Evolutionary conservation across 768 basidiomycete genomes (phyloP).

Genomic region (Termitomyces sp.): DNA sequence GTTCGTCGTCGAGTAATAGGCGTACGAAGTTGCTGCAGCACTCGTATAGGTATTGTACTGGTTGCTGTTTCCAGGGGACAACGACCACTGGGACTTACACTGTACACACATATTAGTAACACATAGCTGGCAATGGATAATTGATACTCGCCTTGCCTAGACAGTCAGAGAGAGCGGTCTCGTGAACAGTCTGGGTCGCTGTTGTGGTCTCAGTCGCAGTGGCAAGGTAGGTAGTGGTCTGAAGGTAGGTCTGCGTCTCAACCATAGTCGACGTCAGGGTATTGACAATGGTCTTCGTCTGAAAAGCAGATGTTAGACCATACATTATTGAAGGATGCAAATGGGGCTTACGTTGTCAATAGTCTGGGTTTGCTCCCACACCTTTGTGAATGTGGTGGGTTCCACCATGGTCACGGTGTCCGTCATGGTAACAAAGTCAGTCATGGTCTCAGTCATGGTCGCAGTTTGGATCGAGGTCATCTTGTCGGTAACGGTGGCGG

Average conservation of each 20-base stretch:
- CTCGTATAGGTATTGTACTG: slow-evolving; percentile 42
- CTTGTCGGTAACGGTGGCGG: slow-evolving; percentile 46
- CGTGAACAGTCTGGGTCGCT: slow-evolving; percentile 38
- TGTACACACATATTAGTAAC: slow-evolving; percentile 21
- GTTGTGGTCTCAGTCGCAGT: slow-evolving; percentile 46
- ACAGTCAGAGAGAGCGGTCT: slow-evolving; percentile 53
- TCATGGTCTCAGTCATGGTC: slow-evolving; percentile 52
- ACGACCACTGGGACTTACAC: slow-evolving; percentile 58
- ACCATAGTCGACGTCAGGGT: slow-evolving; percentile 53
- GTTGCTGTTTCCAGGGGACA: slow-evolving; percentile 51
- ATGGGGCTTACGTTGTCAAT: slow-evolving; percentile 45
- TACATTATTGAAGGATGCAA: too few species aligned
- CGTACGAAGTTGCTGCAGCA: slow-evolving; percentile 12
- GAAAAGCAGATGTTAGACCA: slow-evolving; percentile 5
- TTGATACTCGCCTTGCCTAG: slow-evolving; percentile 39
- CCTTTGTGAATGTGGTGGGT: slow-evolving; percentile 57
- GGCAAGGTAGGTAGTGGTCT: slow-evolving; percentile 49
- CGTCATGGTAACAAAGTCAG: slow-evolving; percentile 52
- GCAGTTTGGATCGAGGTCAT: slow-evolving; percentile 55
- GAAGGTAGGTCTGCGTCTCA: slow-evolving; percentile 41
- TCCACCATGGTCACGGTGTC: slow-evolving; percentile 46
- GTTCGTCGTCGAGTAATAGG: not conserved
- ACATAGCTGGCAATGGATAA: not conserved
- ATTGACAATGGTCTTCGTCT: slow-evolving; percentile 59
- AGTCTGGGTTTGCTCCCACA: slow-evolving; percentile 52